phyloP scores from a whole-genome alignment of 768 basidiomycete genomes.

The Naganishia randhawae region DNA sequence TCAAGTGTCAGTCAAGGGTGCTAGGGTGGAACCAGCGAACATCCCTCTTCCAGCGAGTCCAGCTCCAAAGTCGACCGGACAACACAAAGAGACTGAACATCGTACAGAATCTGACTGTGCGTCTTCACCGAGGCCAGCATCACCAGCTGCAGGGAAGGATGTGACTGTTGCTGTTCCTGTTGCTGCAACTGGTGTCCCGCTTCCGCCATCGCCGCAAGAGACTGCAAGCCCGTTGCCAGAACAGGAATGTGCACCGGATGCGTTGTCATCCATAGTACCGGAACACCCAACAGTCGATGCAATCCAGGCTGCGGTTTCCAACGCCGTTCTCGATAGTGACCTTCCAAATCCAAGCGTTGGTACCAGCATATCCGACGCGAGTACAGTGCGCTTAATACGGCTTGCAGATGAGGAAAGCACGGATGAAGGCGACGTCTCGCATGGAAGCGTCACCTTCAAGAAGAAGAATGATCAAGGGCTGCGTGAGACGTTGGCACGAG shows the following conservation, averaged over 20 bases:
- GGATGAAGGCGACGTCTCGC: slow-evolving; percentile 9
- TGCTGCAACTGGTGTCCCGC: not conserved
- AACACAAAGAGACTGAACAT: not conserved
- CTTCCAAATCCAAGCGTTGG: not conserved
- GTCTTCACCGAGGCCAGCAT: too few species aligned
- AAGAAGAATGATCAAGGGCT: not conserved
- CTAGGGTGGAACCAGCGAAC: slow-evolving; percentile 1
- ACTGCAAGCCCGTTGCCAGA: not conserved
- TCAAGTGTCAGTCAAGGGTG: not conserved
- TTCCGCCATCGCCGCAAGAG: not conserved
- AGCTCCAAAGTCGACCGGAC: not conserved
- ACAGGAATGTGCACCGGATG: not conserved
- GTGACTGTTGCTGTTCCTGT: not conserved
- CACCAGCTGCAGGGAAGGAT: not conserved
- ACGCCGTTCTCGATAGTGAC: too few species aligned
- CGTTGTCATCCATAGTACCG: not conserved
- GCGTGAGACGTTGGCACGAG: slow-evolving; percentile 4
- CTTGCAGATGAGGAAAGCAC: slow-evolving; percentile 9
- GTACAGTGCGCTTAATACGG: slow-evolving; percentile 9
- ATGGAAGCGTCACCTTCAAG: slow-evolving; percentile 25
- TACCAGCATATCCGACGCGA: slow-evolving; percentile 2
- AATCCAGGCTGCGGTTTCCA: not conserved
- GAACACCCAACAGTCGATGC: not conserved
- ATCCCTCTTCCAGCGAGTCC: slow-evolving; percentile 20
- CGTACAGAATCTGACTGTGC: not conserved